Conservation (phyloP, 306 rosid genomes). For the Cucumis cinereus region DNA sequence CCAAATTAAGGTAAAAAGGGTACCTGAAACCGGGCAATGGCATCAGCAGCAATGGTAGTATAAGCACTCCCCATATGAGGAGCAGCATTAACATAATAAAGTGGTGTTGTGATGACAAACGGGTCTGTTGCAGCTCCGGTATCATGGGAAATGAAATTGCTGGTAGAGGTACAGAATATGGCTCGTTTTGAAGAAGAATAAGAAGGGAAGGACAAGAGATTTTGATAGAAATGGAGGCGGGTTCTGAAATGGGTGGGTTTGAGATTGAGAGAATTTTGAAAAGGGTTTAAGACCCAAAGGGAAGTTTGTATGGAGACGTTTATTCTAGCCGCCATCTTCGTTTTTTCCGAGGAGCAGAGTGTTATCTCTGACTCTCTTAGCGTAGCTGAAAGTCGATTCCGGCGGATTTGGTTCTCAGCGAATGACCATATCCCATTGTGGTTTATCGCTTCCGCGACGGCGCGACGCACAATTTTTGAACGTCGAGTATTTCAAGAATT, state of each 20-base stretch:
- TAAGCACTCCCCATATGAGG: constrained; percentile 99
- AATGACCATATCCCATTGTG: neutral
- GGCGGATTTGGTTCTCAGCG: neutral
- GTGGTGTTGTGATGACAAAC: constrained; percentile 82
- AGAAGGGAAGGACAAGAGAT: neutral
- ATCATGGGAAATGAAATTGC: neutral
- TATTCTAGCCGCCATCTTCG: constrained; percentile 29
- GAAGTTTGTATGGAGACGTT: constrained; percentile 41
- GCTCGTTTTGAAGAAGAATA: constrained; percentile 18
- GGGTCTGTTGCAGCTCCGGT: constrained; percentile 22
- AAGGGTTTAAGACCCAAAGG: constrained; percentile 39
- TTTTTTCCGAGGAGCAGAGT: neutral
- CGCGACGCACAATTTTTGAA: too few relatives aligned
- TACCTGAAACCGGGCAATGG: constrained; percentile 94
- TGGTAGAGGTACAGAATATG: constrained; percentile 31
- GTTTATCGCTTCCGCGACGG: too few relatives aligned
- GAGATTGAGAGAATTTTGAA: constrained; percentile 23
- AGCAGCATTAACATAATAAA: constrained; percentile 95
- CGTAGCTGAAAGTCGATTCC: neutral
- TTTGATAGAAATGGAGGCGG: constrained; percentile 26
- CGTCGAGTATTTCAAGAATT: too few relatives aligned
- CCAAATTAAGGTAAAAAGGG: neutral
- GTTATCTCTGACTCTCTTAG: neutral
- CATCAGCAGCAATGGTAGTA: constrained; percentile 92
- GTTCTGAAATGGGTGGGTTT: constrained; percentile 24